Evolutionary conservation across 2,329 filamentous ascomycete genomes (phyloP), one percentile per base, ranked within the genome.

Genomic region (Xylaria digitata): DNA sequence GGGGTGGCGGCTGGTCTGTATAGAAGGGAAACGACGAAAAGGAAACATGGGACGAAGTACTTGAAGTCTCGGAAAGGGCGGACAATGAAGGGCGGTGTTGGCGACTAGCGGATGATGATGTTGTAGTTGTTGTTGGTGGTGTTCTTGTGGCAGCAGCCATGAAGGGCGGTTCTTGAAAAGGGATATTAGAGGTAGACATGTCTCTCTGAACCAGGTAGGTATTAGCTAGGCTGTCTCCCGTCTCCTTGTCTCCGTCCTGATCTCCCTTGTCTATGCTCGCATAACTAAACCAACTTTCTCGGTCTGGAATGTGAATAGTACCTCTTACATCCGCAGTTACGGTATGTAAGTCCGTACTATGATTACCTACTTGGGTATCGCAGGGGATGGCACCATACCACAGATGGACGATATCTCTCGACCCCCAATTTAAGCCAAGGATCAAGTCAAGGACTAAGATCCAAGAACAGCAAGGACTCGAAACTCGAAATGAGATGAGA

Each of bases 21-120:
- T 55, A 42, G 48, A 63, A 49, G 21, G 62, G 66, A 30, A 72
- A 71, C 56, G 70, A 64, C 32, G 75, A 71, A 65, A 72, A 74
- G 70, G 71, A 72, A 63, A 75, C 67, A 75, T 78, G 75, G 76
- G 78, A 77, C 75, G 79, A 80, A 70, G 80, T 78, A 78, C 75
- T 76, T 54, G 73, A 75, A 72, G 79, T 79, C 74, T 80, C 80
- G 78, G 80, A 75, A 70, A 72, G 72, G 64, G 72, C 70, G 42
- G 68, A 70, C 63, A 74, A 46, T 53, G 74, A 76, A 68, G 72
- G 70, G 61, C 62, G 62, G 61, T 67, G 70, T 49, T 61, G 65
- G n/a, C 63, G 37, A 13, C 11, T 40, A 40, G 59, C 5, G 8
- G 8, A 9, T 66, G 67, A 15, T 58, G 46, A 23, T 55, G 49